Base-by-base conservation (phyloP, 202 grass and related monocot genomes). In the Elaeis oleifera region DNA sequence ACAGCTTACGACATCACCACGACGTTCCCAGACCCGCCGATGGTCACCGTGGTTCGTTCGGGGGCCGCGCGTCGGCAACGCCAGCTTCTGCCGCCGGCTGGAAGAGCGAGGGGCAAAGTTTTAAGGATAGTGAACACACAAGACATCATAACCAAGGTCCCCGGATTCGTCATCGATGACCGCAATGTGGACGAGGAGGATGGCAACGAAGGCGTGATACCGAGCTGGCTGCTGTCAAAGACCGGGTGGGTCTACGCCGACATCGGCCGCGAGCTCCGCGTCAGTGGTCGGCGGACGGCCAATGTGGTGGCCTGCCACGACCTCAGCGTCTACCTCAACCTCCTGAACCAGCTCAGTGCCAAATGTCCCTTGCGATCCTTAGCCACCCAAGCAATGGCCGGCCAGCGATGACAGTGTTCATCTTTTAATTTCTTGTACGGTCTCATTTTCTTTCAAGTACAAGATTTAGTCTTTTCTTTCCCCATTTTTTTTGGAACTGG, bases 101-200 rank as follows among this genome's bases (percentile, higher is more conserved):
- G 82, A 85, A 31, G 23, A 60, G 49, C 51, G 58, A 54, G 77
- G 82, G 48, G 56, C 19, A 85, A 85, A 73, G 83, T 85, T 60
- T 78, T 85, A 56, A 73, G 78, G 24, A 14, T 85, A 0, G 83
- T 85, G 21, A 81, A 81, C 73, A 56, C 83, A 1, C 58, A 71
- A 23, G 78, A 81, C 65, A 53, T 85, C 64, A 63, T 85, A 52
- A 80, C 83, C 53, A 85, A 85, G 75, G 59, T 85, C 16, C 82
- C 73, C 4, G 77, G 77, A n/a, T 77, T 85, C 32, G 23, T 61
- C 0, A 58, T 61, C 23, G 73, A 73, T 5, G 61, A 69, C 23
- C 5, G 26, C 17, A 20, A 23, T n/a, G 19, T 9, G 2, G 49
- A 17, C 27, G 62, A 24, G 16, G 50, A 19, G 17, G 26, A 21